These are phyloP conservation scores for Hygrophoropsis aurantiaca DNA, from an alignment of 768 basidiomycete species.

Conservation along the genomic window DNA sequence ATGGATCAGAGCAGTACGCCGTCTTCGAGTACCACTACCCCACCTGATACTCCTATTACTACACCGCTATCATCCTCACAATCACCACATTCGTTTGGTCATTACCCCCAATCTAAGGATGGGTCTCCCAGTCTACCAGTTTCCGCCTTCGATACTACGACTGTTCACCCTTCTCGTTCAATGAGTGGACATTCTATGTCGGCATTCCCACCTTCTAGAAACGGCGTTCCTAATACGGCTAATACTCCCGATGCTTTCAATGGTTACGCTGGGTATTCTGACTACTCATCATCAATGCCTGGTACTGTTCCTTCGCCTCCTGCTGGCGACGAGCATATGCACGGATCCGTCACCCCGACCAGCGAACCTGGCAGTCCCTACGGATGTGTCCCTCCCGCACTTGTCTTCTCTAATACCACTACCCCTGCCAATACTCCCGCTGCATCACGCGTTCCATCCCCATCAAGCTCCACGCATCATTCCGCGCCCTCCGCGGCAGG, in stretches of 20 bases:
- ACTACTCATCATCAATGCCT: conserved; percentile 64
- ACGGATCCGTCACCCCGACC: conserved; percentile 24
- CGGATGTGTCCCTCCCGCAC: conserved; percentile 63
- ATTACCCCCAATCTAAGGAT: conserved; percentile 29
- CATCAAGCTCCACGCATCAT: conserved; percentile 20
- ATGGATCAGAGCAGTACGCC: conserved; percentile 56
- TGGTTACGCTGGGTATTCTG: conserved; percentile 64
- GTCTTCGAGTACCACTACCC: conserved; percentile 39
- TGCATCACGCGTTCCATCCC: conserved; percentile 42
- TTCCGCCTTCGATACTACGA: conserved; percentile 52
- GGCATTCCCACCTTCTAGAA: conserved; percentile 28
- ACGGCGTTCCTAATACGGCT: conserved; percentile 26
- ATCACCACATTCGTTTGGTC: conserved; percentile 28
- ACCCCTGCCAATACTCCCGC: conserved; percentile 50
- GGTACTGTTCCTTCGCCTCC: conserved; percentile 45
- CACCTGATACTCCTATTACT: conserved; percentile 45
- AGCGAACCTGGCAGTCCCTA: conserved; percentile 33
- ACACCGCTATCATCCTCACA: conserved; percentile 40
- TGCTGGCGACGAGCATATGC: conserved; percentile 24
- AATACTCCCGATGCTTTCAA: conserved; percentile 60
- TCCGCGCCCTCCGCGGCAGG: conserved; percentile 14
- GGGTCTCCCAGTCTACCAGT: conserved; percentile 33
- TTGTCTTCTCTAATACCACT: conserved; percentile 53
- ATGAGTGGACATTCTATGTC: conserved; percentile 38
- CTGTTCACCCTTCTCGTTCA: conserved; percentile 50